Evolutionary conservation across 306 rosid genomes (phyloP).

Genomic region (Lupinus albus): DNA sequence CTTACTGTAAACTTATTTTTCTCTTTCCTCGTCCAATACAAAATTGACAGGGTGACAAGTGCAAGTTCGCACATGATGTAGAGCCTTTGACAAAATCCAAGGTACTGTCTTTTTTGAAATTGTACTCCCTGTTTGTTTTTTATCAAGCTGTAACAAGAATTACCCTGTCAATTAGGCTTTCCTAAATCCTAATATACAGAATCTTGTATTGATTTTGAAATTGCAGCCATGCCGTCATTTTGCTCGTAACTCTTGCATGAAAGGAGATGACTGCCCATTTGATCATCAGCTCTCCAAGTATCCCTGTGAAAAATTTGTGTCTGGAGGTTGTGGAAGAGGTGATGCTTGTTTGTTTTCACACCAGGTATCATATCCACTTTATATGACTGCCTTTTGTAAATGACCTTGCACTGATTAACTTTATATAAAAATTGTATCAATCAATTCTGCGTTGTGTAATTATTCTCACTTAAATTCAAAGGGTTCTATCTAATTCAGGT

Average conservation of each 20-base stretch:
- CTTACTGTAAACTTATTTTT: too few species aligned
- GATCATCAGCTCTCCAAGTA: conserved; percentile 86
- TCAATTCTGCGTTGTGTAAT: background rate
- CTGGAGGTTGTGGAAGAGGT: conserved; percentile 78
- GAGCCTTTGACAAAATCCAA: conserved; percentile 74
- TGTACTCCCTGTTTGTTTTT: background rate
- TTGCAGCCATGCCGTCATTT: conserved; percentile 80
- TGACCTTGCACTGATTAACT: background rate
- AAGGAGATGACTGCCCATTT: conserved; percentile 86
- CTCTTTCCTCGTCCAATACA: too few species aligned
- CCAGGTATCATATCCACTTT: conserved; percentile 58
- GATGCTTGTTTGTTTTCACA: conserved; percentile 74
- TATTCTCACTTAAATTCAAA: conserved; percentile 20
- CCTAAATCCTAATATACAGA: background rate
- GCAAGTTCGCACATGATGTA: conserved; percentile 80
- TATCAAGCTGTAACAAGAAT: conserved; percentile 1
- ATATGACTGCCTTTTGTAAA: conserved; percentile 17
- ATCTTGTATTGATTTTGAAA: conserved; percentile 37
- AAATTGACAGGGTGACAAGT: too few species aligned
- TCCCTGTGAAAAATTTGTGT: conserved; percentile 67
- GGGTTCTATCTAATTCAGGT: conserved; percentile 48
- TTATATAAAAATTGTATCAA: background rate
- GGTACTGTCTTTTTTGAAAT: conserved; percentile 48
- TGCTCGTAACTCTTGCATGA: conserved; percentile 80
- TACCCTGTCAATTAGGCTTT: conserved; percentile 7